Conservation (phyloP, 2,329 filamentous ascomycete species). For the Plectosphaerella plurivora region DNA sequence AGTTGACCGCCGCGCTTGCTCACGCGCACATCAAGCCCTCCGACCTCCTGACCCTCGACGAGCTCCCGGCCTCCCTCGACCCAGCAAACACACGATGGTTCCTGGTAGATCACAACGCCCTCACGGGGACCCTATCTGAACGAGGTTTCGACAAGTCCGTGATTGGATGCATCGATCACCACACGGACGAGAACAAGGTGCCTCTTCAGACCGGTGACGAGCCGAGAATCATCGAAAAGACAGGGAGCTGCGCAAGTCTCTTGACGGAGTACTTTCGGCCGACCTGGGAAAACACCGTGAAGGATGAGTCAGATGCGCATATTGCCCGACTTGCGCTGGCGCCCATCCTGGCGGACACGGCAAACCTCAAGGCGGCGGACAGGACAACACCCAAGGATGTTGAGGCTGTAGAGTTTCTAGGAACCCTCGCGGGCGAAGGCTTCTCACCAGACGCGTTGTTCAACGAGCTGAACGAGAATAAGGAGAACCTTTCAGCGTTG, state of each 20-base stretch:
- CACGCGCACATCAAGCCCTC: conserved; percentile 52
- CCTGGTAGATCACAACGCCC: conserved; percentile 74
- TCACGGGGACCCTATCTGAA: conserved; percentile 57
- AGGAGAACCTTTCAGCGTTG: conserved; percentile 61
- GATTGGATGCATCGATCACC: conserved; percentile 71
- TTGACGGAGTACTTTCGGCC: conserved; percentile 55
- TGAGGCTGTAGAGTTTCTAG: conserved; percentile 53
- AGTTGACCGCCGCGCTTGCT: conserved; percentile 62
- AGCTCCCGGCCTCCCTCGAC: conserved; percentile 39
- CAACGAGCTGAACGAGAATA: conserved; percentile 55
- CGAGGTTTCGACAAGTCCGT: conserved; percentile 46
- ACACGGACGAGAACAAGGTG: conserved; percentile 64
- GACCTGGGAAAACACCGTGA: conserved; percentile 47
- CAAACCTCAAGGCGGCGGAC: conserved; percentile 54
- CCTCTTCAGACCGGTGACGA: conserved; percentile 32
- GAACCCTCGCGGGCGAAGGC: conserved; percentile 31
- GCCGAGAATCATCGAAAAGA: conserved; percentile 59
- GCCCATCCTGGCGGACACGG: conserved; percentile 70
- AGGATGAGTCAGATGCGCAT: conserved; percentile 42
- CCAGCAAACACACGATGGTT: conserved; percentile 62
- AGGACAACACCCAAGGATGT: conserved; percentile 64
- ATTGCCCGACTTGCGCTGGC: conserved; percentile 65
- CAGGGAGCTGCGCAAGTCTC: conserved; percentile 70
- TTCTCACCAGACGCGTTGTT: conserved; percentile 47
- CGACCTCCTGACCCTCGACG: conserved; percentile 60